A percentile compares a stretch with the other conserved stretches of the same genome.
Conservation (phyloP, 495 filamentous ascomycete genomes). For the Penicillium dipodomyicola region DNA sequence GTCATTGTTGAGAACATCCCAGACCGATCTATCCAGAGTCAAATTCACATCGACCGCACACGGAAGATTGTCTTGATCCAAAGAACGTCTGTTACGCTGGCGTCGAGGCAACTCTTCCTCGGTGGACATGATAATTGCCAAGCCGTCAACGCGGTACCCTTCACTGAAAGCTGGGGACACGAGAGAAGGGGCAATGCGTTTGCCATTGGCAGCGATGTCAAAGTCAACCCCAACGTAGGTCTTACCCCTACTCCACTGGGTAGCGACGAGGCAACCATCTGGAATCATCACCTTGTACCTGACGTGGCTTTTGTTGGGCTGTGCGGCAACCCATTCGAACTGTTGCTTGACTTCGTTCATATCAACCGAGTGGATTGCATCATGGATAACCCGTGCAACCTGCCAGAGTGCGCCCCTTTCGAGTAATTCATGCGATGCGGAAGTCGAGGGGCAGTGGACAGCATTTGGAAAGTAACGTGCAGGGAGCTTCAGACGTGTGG, state of each 20-base stretch:
- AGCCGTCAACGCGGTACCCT: background rate
- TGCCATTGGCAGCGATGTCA: background rate
- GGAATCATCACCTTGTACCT: background rate
- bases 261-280: background rate
- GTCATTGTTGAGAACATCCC: background rate
- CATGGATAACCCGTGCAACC: background rate
- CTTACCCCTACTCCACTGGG: background rate
- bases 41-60: constrained; percentile 5
- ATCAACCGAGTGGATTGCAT: background rate
- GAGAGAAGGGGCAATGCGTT: background rate
- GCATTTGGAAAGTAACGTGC: constrained; percentile 10
- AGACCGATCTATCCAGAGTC: background rate
- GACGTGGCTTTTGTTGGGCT: background rate
- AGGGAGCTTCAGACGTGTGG: background rate
- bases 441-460: background rate
- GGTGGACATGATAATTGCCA: constrained; percentile 1
- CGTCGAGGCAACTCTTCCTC: background rate
- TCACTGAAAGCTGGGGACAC: background rate
- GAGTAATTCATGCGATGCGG: background rate
- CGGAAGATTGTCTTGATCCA: background rate
- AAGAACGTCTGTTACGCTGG: background rate
- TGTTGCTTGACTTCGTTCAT: background rate
- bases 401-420: background rate
- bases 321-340: constrained; percentile 6
- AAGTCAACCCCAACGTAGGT: constrained; percentile 1